phyloP scores from a whole-genome alignment of 257 asterid genomes.

The Solanum pinnatisectum region DNA sequence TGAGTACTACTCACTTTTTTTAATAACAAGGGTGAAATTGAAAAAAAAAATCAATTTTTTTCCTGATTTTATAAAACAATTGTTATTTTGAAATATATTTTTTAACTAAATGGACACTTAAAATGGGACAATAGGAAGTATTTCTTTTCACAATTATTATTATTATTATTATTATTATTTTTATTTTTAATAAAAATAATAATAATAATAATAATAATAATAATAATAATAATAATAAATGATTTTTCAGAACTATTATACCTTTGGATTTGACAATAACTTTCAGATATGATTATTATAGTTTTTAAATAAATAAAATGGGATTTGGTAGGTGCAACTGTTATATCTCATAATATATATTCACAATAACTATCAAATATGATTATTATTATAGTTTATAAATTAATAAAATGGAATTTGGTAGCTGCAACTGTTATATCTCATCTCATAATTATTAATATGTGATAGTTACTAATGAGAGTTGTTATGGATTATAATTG shows the following conservation, averaged over 20 bases:
- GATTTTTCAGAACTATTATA: background rate
- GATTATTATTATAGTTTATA: background rate
- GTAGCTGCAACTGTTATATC: background rate
- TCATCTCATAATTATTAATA: background rate
- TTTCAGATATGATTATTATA: background rate
- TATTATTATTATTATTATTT: too few relatives aligned
- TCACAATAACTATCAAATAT: background rate
- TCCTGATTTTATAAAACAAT: too few relatives aligned
- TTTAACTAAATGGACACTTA: background rate
- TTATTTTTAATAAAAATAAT: background rate
- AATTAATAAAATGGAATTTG: background rate
- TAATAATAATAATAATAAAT: background rate
- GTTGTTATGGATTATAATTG: conserved; percentile 1
- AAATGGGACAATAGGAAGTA: background rate
- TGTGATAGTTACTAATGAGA: background rate
- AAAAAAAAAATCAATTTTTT: too few relatives aligned
- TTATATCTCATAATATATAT: background rate
- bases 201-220: background rate
- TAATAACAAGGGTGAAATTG: too few relatives aligned
- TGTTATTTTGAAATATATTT: too few relatives aligned
- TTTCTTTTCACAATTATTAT: background rate
- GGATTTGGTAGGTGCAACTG: background rate
- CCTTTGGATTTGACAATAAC: background rate
- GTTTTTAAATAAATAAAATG: background rate
- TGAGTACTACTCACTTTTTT: too few relatives aligned